Evolutionary conservation across 352 stramenopile genomes (phyloP), one percentile per base, ranked within the genome.

Genomic region (Phytophthora pinifolia): DNA sequence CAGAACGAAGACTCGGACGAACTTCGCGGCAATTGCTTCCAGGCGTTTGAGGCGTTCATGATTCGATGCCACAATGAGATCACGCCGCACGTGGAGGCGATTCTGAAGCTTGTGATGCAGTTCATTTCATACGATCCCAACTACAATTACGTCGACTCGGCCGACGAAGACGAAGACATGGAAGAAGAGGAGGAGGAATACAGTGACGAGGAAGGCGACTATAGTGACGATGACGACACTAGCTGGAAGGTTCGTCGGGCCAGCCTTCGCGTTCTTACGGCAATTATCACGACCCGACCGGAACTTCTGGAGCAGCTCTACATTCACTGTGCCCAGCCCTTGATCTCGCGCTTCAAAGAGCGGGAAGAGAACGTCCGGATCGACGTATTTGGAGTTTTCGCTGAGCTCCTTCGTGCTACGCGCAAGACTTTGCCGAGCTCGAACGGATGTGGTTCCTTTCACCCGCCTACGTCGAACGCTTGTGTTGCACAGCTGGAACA

Each of bases 61-160:
- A 70, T 97, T 52, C 85, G 96, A 34, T 99, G 97, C 83, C 96
- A 98, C 39, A 86, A 83, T 32, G 96, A 99, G 67, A 96, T 99
- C 51, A 86, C 96, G 42, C 86, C 89, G n/a, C 94, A 99, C 65
- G 81, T 99, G 48, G 75, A 92, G 38, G 69, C 74, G 25, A 98
- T 99, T 53, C 69, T 98, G 44, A 74, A 88, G 39, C 76, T 96
- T 9, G 77, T 85, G 13, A 83, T 97, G 54, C 77, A 83, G 17
- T 99, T 98, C 62, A 97, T 98, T 76, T 96, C 88, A 56, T 99
- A 98, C 69, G 97, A 99, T 63, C 96, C 97, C 0, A 99, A 99
- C 71, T 99, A 99, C 77, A 96, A 93, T 61, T 99, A 99, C 54
- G 95, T 91, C 17, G 88, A 97, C 50, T 94, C 92, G 20, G 89